These are phyloP conservation scores for Nakazawaea peltata DNA, from an alignment of 805 yeast genomes.

Conservation along the genomic window DNA sequence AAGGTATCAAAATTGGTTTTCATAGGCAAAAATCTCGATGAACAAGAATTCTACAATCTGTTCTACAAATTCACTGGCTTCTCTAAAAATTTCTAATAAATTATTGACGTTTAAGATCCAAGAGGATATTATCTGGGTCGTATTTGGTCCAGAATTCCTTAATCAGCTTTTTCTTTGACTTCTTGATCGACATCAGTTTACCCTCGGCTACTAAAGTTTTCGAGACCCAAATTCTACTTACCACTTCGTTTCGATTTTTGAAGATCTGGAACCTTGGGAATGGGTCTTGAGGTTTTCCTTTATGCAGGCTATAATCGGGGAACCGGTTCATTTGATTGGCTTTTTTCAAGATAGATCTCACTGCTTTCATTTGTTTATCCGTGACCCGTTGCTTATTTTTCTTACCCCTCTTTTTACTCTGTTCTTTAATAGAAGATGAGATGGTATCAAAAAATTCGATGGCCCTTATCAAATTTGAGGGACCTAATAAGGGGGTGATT, in stretches of 20 bases:
- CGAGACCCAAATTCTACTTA: neutral
- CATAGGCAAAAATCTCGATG: constrained; percentile 59
- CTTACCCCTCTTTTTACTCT: too few relatives aligned
- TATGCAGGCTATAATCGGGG: too few relatives aligned
- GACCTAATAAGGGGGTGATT: too few relatives aligned
- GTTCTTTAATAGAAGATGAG: too few relatives aligned
- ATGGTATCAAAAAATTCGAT: too few relatives aligned
- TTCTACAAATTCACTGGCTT: constrained; percentile 11
- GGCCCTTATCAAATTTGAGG: too few relatives aligned
- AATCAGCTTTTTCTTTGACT: constrained; percentile 4
- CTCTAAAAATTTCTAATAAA: neutral
- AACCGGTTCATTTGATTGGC: too few relatives aligned
- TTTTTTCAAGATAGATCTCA: too few relatives aligned
- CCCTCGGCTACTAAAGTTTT: neutral
- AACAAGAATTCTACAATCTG: constrained; percentile 26
- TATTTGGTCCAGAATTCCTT: neutral
- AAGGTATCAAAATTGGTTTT: constrained; percentile 54
- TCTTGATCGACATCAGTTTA: neutral
- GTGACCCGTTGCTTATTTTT: too few relatives aligned
- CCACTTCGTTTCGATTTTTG: neutral
- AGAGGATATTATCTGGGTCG: neutral
- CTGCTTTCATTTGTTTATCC: too few relatives aligned
- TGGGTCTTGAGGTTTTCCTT: too few relatives aligned
- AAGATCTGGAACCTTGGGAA: neutral
- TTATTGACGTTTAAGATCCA: neutral